Percentiles rank a stretch among this genome's conserved stretches.
phyloP scores from a whole-genome alignment of 768 basidiomycete genomes.

The Strobilomyces confusus region DNA sequence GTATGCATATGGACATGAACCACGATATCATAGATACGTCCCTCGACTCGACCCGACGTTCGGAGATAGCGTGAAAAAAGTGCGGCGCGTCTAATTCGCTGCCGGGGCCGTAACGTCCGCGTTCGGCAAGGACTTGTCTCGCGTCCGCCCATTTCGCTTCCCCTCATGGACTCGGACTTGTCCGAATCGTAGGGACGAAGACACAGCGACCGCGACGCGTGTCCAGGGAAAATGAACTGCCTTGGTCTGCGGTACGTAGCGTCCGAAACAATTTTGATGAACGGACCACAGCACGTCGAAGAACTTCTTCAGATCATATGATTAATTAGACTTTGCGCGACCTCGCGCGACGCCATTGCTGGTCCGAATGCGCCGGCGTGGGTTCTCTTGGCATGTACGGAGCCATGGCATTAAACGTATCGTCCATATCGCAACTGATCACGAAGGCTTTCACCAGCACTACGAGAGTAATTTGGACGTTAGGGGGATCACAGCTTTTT shows the following conservation, averaged over 20 bases:
- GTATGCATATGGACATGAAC: background rate
- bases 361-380: background rate
- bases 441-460: background rate
- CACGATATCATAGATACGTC: too few species aligned
- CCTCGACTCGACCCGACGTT: background rate
- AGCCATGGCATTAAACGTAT: background rate
- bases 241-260: background rate
- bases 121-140: background rate
- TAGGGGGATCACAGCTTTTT: background rate
- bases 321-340: conserved; percentile 10
- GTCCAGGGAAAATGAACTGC: background rate
- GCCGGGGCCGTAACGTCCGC: background rate
- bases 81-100: background rate
- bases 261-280: background rate
- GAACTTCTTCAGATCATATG: background rate
- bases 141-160: background rate
- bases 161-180: background rate
- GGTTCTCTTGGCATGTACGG: background rate
- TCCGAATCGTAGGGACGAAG: background rate
- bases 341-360: background rate
- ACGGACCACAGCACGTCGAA: background rate
- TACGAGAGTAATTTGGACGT: background rate
- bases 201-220: background rate
- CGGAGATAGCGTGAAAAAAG: background rate
- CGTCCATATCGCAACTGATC: background rate